Evolutionary conservation across 169 alveolate genomes (phyloP), one percentile per base, ranked within the genome.

Genomic region (Eimeria tenella): DNA sequence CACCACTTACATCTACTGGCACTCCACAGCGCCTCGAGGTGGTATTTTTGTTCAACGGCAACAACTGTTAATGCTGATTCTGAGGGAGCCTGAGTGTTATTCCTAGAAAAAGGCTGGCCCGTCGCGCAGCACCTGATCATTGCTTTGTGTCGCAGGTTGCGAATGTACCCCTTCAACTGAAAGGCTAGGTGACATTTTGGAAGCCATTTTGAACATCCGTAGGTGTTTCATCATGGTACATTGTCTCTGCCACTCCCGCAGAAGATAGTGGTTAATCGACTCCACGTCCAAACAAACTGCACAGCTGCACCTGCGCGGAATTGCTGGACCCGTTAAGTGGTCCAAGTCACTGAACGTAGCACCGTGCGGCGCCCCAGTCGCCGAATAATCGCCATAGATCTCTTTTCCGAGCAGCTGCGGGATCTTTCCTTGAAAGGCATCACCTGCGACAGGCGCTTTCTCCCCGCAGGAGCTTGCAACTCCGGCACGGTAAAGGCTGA

Each of bases 181-280:
- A 11, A 77, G 77, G 91, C 68, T 62, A 19, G 13, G 42, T 15
- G 91, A 17, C 91, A 58, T 62, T 21, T 70, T 23, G 25, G 79
- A 83, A 4, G 77, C 58, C 3, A 13, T 19, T 62, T 19, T 62
- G 49, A 60, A 49, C 9, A 83, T 83, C 50, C 50, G 25, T 25
- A 58, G 77, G 11, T 83, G 63, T 63, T 25, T 83, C 77, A 83
- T 83, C 91, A 17, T 49, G 79, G 13, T n/a, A n/a, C 25, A 60
- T 77, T 83, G 58, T 60, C 68, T 31, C 63, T 49, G 23, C 91
- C 91, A 83, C 63, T 83, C 68, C 5, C 74, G 79, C 23, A 70
- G 49, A 62, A 70, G 74, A 19, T 77, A 56, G 23, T 17, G 74
- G 53, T 42, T 21, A 4, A 58, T 62, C n/a, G 52, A 31, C 5